A percentile compares a stretch with the other conserved stretches of the same genome.
phyloP scores from a whole-genome alignment of 164 flowering plant species.

The Vitis vinifera region DNA sequence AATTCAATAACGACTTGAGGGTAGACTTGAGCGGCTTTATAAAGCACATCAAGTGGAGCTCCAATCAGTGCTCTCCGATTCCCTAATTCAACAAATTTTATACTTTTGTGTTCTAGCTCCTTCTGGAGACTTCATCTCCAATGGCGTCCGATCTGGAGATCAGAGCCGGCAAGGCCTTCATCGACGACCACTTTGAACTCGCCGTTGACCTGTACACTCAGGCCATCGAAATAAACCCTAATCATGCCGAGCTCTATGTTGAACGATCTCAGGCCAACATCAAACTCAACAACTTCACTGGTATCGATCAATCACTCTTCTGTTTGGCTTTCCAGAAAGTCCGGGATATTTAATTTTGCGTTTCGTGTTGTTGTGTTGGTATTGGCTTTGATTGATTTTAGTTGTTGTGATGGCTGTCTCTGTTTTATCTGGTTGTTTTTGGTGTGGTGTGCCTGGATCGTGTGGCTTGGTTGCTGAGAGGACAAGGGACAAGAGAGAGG shows the following conservation, averaged over 20 bases:
- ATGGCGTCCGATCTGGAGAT: conserved; percentile 65
- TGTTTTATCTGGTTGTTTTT: too few species aligned
- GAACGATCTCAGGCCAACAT: conserved; percentile 93
- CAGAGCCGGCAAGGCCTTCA: conserved; percentile 78
- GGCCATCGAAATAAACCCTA: conserved; percentile 59
- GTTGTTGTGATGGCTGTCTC: too few species aligned
- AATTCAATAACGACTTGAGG: too few species aligned
- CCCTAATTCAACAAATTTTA: too few species aligned
- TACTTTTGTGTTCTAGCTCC: background rate
- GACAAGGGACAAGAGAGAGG: too few species aligned
- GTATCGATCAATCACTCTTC: conserved; percentile 25
- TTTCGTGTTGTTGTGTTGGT: background rate
- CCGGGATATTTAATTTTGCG: background rate
- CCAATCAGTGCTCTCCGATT: too few species aligned
- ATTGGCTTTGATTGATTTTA: background rate
- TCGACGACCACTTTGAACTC: conserved; percentile 85
- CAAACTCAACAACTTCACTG: conserved; percentile 68
- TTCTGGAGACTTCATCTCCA: conserved; percentile 6
- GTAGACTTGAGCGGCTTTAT: too few species aligned
- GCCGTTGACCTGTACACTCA: conserved; percentile 77
- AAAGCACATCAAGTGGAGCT: too few species aligned
- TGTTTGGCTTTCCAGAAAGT: background rate
- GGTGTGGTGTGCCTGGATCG: too few species aligned
- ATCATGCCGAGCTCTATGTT: conserved; percentile 59
- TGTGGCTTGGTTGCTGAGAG: too few species aligned